These are phyloP conservation scores for Apiospora sp. DNA, from an alignment of 2,329 filamentous ascomycete species.

Conservation along the genomic window DNA sequence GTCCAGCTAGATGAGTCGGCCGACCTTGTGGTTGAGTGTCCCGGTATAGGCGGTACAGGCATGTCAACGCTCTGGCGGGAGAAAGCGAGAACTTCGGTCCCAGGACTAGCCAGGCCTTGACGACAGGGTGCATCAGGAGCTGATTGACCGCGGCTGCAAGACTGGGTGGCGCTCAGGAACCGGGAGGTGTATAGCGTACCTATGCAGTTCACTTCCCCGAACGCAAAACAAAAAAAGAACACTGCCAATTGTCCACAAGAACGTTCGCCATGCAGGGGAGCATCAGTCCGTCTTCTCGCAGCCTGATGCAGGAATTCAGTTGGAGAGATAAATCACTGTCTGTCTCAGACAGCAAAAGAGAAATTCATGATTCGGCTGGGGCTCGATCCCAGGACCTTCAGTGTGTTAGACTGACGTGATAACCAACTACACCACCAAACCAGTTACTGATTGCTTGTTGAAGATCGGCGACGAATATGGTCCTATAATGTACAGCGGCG, in stretches of 20 bases:
- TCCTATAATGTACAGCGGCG: too few relatives aligned
- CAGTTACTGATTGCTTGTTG: background rate
- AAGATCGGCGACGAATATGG: too few relatives aligned
- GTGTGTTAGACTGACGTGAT: constrained; percentile 58
- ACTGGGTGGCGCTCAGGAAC: background rate
- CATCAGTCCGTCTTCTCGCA: background rate
- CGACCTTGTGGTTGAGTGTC: constrained; percentile 43
- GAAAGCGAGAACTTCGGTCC: background rate
- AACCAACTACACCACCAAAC: constrained; percentile 51
- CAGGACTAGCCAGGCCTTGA: background rate
- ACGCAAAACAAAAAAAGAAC: background rate
- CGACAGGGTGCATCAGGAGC: background rate
- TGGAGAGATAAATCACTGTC: too few relatives aligned
- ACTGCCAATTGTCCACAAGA: background rate
- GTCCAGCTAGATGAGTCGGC: too few relatives aligned
- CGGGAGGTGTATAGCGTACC: background rate
- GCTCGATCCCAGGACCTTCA: constrained; percentile 48
- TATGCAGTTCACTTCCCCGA: background rate
- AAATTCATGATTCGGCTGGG: constrained; percentile 27
- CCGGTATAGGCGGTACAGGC: background rate
- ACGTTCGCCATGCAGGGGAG: background rate
- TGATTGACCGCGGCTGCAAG: background rate
- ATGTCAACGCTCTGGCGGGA: background rate
- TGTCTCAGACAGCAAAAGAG: too few relatives aligned
- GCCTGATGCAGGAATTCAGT: background rate